Base-by-base conservation (phyloP, 805 yeast genomes). In the Wickerhamiella cacticola region DNA sequence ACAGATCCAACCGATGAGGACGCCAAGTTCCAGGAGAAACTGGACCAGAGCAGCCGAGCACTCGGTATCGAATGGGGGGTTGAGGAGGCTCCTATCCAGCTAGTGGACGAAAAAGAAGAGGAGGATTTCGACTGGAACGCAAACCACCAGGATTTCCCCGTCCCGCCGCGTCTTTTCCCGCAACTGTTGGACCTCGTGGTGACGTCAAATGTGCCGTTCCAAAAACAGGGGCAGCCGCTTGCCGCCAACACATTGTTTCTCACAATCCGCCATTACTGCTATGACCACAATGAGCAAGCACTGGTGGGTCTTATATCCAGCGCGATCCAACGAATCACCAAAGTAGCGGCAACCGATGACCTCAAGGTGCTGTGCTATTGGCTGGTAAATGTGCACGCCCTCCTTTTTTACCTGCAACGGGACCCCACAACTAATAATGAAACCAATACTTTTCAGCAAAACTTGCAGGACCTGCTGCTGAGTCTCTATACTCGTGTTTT, bases 371-470 rank as follows among this genome's bases (percentile, higher is more conserved):
- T 65, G 52, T 80, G 94, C 45, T 89, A 86, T 61, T 92, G 97
- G 97, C 73, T 92, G 31, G 79, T 95, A 3, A 80, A 82, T 22
- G 61, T 82, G 40, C 82, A 83, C 50, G 79, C 83, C 54, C 65
- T 89, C 45, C 79, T 81, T 57, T 89, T 82, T 62, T 89, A 85
- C 63, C 59, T 89, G 28, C 68, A 76, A 38, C 77, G 82, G 52
- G 92, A 82, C 57, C 63, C 66, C 0, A 80, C 76, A 12, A 63
- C 67, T 34, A 46, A 48, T 10, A 53, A 45, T 16, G 63, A 59
- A 18, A 60, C 69, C 16, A 36, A 61, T 41, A 13, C 26, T 7
- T 24, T 57, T 15, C 56, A 51, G 44, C 50, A 43, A 6, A 33
- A 48, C 2, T 16, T 55, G 2, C 46, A 45, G 9, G 39, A 51